Evolutionary conservation across 2,329 filamentous ascomycete genomes (phyloP).

Genomic region (Cladophialophora carrionii): DNA sequence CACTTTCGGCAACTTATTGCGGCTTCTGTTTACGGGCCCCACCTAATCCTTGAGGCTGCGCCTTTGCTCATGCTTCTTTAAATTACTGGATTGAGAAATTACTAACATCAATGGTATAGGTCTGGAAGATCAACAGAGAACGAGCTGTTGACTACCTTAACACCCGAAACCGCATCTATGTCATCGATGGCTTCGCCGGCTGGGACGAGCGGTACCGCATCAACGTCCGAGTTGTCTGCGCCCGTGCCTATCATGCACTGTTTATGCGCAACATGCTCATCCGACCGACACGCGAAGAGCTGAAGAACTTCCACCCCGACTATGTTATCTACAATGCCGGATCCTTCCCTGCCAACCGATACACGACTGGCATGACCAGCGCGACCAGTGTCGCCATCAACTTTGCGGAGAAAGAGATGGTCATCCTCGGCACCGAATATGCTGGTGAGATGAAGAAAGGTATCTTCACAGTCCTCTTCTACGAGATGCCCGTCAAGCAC

Average conservation of each 20-base stretch:
- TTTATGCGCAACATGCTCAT: slow-evolving; percentile 99
- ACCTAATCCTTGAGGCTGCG: background rate
- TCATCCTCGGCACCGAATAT: slow-evolving; percentile 98
- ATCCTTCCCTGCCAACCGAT: slow-evolving; percentile 97
- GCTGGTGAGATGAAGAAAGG: slow-evolving; percentile 98
- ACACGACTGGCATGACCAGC: slow-evolving; percentile 97
- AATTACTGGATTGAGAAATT: background rate
- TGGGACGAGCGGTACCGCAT: slow-evolving; percentile 99
- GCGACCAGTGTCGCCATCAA: slow-evolving; percentile 98
- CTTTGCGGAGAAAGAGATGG: slow-evolving; percentile 99
- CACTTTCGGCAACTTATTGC: background rate
- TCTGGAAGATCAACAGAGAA: slow-evolving; percentile 99
- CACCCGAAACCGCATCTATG: slow-evolving; percentile 97
- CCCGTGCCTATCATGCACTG: slow-evolving; percentile 97
- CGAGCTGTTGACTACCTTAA: slow-evolving; percentile 99
- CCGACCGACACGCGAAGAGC: slow-evolving; percentile 84
- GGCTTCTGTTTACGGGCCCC: background rate
- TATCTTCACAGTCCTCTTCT: slow-evolving; percentile 98
- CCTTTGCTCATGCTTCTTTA: background rate
- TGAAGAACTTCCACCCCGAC: slow-evolving; percentile 97
- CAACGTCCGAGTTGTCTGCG: slow-evolving; percentile 95
- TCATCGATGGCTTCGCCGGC: slow-evolving; percentile 94
- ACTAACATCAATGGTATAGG: slow-evolving; percentile 57
- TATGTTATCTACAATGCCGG: slow-evolving; percentile 99
- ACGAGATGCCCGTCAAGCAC: slow-evolving; percentile 99